These are phyloP conservation scores for Leccinum variicolor DNA, from an alignment of 768 basidiomycete genomes.

Conservation along the genomic window DNA sequence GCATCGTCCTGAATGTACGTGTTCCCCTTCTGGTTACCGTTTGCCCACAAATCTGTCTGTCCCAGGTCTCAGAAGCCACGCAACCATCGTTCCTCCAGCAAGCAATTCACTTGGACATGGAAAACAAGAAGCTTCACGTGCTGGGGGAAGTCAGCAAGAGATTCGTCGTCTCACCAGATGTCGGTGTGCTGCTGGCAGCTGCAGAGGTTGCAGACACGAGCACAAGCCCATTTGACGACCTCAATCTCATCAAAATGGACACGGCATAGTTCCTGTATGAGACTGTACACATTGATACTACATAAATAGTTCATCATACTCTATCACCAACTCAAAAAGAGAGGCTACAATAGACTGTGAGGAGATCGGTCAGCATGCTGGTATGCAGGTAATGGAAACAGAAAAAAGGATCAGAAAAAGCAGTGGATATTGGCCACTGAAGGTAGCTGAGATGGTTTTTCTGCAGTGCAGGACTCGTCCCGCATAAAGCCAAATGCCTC, in stretches of 20 bases:
- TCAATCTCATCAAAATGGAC: slow-evolving; percentile 57
- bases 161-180: slow-evolving; percentile 80
- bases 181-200: slow-evolving; percentile 67
- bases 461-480: slow-evolving; percentile 67
- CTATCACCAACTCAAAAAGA: neutral
- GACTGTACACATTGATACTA: neutral
- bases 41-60: neutral
- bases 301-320: neutral
- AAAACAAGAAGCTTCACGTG: slow-evolving; percentile 57
- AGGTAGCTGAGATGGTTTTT: slow-evolving; percentile 89
- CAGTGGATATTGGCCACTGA: slow-evolving; percentile 53
- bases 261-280: neutral
- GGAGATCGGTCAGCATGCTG: slow-evolving; percentile 18
- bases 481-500: slow-evolving; percentile 94
- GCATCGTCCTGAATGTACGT: slow-evolving; percentile 75
- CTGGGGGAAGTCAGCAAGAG: slow-evolving; percentile 86
- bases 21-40: neutral
- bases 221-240: slow-evolving; percentile 36
- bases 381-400: neutral
- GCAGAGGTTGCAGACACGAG: slow-evolving; percentile 53
- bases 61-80: slow-evolving; percentile 76
- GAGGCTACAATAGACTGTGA: slow-evolving; percentile 19
- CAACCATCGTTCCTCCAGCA: slow-evolving; percentile 89
- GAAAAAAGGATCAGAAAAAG: slow-evolving; percentile 38
- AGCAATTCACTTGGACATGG: slow-evolving; percentile 67